Percentiles rank a stretch among this genome's conserved stretches.
These are phyloP conservation scores for Phellinidium pouzarii DNA, from an alignment of 1,284 basidiomycete genomes.

Conservation along the genomic window DNA sequence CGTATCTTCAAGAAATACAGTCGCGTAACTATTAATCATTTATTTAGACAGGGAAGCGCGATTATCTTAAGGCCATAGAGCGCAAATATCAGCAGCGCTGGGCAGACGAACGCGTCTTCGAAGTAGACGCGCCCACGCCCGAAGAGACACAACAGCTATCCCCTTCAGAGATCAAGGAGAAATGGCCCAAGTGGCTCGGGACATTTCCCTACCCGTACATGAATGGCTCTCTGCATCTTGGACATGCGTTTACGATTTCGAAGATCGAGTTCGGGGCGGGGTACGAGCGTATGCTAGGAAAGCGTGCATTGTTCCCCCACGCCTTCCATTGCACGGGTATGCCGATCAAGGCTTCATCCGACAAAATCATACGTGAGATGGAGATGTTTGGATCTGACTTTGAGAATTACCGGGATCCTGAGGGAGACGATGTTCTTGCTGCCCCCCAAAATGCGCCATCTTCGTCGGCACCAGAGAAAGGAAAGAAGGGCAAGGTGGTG, in stretches of 20 bases:
- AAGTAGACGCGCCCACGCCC: conserved; percentile 73
- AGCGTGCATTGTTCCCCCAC: conserved; percentile 91
- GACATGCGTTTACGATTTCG: conserved; percentile 97
- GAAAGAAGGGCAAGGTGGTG: conserved; percentile 92
- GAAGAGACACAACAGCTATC: conserved; percentile 62
- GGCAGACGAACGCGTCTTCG: conserved; percentile 69
- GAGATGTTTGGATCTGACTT: conserved; percentile 94
- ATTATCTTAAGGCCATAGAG: conserved; percentile 80
- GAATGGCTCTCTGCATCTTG: conserved; percentile 96
- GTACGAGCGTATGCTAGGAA: conserved; percentile 93
- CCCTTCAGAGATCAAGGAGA: conserved; percentile 54
- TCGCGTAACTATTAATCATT: background rate
- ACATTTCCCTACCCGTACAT: conserved; percentile 97
- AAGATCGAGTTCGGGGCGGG: conserved; percentile 98
- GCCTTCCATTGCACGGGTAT: conserved; percentile 97
- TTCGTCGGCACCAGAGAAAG: conserved; percentile 63
- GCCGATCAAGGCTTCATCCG: conserved; percentile 96
- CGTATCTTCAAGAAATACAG: background rate
- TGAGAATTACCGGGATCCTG: conserved; percentile 54
- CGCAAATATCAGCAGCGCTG: conserved; percentile 80
- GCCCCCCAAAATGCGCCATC: conserved; percentile 27
- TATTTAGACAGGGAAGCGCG: conserved; percentile 88
- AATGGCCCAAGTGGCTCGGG: conserved; percentile 95
- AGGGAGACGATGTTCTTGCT: conserved; percentile 33
- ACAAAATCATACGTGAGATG: conserved; percentile 97